A percentile compares a stretch with the other conserved stretches of the same genome.
phyloP scores from a whole-genome alignment of 73 alveolate genomes.

The Diophrys sp. region DNA sequence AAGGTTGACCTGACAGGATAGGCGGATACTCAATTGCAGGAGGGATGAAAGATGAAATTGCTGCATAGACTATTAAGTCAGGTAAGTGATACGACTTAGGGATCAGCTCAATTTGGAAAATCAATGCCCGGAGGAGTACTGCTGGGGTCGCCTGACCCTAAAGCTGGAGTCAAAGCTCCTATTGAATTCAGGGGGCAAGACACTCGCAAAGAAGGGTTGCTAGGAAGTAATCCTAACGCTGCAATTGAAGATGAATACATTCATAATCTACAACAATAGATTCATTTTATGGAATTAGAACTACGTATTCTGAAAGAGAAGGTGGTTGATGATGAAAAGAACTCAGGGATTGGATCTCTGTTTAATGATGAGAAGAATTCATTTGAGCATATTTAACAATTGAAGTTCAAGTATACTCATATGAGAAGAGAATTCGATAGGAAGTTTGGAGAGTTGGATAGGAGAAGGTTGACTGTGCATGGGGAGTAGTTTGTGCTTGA shows the following conservation, averaged over 20 bases:
- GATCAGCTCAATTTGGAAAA: neutral
- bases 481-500: conserved; percentile 57
- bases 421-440: conserved; percentile 49
- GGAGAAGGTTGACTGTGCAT: conserved; percentile 17
- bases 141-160: neutral
- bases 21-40: neutral
- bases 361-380: conserved; percentile 54
- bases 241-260: conserved; percentile 58
- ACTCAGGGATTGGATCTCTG: conserved; percentile 53
- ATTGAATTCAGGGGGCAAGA: conserved; percentile 54
- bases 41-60: neutral
- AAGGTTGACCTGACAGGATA: neutral
- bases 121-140: neutral
- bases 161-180: conserved; percentile 25
- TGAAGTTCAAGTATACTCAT: conserved; percentile 33
- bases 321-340: conserved; percentile 69
- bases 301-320: conserved; percentile 64
- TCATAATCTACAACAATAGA: conserved; percentile 52
- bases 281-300: conserved; percentile 67
- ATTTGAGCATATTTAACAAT: conserved; percentile 35
- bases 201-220: conserved; percentile 14
- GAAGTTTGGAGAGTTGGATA: conserved; percentile 40
- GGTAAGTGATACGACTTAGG: neutral
- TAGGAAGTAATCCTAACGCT: conserved; percentile 51
- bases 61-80: neutral